phyloP scores from a whole-genome alignment of 192 early-diverging fungal genomes.

The Coemansia furcata region DNA sequence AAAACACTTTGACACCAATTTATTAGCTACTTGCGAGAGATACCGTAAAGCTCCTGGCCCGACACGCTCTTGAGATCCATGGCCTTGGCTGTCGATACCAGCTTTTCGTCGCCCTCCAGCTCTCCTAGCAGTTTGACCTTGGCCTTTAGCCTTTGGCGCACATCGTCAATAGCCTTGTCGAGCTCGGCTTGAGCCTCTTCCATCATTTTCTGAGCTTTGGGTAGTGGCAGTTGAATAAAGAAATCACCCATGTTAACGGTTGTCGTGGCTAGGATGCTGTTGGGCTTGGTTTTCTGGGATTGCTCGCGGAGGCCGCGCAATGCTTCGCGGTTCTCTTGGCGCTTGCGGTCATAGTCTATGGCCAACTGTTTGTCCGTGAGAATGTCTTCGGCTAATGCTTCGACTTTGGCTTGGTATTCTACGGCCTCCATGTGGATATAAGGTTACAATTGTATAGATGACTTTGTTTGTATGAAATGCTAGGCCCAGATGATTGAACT shows the following conservation, averaged over 20 bases:
- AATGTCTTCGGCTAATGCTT: slow-evolving; percentile 46
- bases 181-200: slow-evolving; percentile 42
- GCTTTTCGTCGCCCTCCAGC: slow-evolving; percentile 29
- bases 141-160: slow-evolving; percentile 32
- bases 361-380: slow-evolving; percentile 44
- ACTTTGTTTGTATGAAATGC: neutral
- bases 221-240: slow-evolving; percentile 38
- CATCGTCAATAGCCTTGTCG: slow-evolving; percentile 37
- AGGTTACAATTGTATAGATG: neutral
- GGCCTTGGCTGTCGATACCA: slow-evolving; percentile 1
- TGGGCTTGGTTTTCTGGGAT: slow-evolving; percentile 12
- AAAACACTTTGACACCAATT: slow-evolving; percentile 12
- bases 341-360: slow-evolving; percentile 38
- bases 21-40: neutral
- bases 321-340: slow-evolving; percentile 45
- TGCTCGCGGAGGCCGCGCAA: slow-evolving; percentile 25
- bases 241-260: slow-evolving; percentile 54
- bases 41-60: slow-evolving; percentile 16
- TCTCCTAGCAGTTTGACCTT: slow-evolving; percentile 31
- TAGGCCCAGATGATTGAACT: too few relatives aligned
- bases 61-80: slow-evolving; percentile 23
- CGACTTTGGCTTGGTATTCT: slow-evolving; percentile 32
- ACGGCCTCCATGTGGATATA: slow-evolving; percentile 24
- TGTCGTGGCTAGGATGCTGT: slow-evolving; percentile 20
- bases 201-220: slow-evolving; percentile 37